Evolutionary conservation across 257 asterid species (phyloP), one percentile per base, ranked within the genome.

Genomic region (Ajuga chamaepitys): DNA sequence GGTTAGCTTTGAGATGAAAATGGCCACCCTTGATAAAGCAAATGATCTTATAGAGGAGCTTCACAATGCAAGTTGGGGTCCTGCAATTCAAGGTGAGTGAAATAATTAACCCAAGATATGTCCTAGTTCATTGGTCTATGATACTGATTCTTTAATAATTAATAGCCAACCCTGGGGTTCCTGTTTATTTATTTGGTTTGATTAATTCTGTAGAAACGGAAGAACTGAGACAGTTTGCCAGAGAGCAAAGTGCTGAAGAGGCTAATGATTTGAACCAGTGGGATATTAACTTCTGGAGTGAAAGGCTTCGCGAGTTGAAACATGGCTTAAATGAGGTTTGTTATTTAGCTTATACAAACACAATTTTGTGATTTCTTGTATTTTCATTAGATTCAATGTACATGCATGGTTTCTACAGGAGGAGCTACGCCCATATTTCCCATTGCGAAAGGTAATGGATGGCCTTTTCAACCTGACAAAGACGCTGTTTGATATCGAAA

Each of bases 271-370:
- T 91, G 79, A 86, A 78, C 72, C 95, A 91, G 22, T 91, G 98
- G 96, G 98, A 91, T 57, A 67, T 88, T 24, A 75, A 77, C 78
- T 91, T 84, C 75, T 91, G 95, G 98, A 80, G 89, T 61, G 95
- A 91, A 79, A 80, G 98, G 77, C 96, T 91, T 55, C 85, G 94
- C 41, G 98, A 91, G 73, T 74, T 89, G 0, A 86, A 75, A 69
- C 83, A 88, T 64, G 94, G 81, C 71, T 70, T 91, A 67, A 87
- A 91, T 66, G 98, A 91, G 96, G 98, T 30, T 30, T 30, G 7
- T 30, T 30, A 30, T 30, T 30, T 30, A 30, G 7, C 37, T 30
- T 4, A 30, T 30, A 4, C 7, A 30, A 30, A 30, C 7, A 30
- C 4, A 30, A 30, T 30, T 28, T 5, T 14, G 11, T 22, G 24